Percentiles rank a stretch among this genome's conserved stretches.
These are phyloP conservation scores for Ustilago curta DNA, from an alignment of 1,284 basidiomycete species.

Conservation along the genomic window DNA sequence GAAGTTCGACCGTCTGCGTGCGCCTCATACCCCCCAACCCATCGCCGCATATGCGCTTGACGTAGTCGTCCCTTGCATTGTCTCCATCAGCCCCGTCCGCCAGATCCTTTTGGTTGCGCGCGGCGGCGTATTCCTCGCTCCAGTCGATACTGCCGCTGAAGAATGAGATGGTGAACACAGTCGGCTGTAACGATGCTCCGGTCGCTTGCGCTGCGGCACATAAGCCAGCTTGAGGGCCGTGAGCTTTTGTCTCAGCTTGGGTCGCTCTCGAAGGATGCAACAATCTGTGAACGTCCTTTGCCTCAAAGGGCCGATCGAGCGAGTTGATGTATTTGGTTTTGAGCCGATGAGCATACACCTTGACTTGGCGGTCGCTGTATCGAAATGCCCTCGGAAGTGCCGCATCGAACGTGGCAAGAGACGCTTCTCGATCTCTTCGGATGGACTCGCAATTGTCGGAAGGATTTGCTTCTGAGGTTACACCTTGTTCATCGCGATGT, in stretches of 20 bases:
- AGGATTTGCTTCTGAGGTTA: conserved; percentile 6
- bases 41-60: conserved; percentile 42
- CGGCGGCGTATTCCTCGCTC: conserved; percentile 11
- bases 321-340: conserved; percentile 42
- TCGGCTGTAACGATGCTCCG: not conserved
- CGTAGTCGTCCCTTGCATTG: conserved; percentile 35
- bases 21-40: conserved; percentile 43
- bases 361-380: conserved; percentile 29
- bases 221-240: not conserved
- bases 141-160: conserved; percentile 31
- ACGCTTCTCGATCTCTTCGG: conserved; percentile 27
- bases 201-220: not conserved
- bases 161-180: conserved; percentile 33
- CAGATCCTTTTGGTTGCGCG: not conserved
- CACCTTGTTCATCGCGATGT: conserved; percentile 3
- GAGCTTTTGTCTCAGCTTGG: not conserved
- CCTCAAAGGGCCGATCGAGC: conserved; percentile 41
- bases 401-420: conserved; percentile 22
- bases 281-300: conserved; percentile 15
- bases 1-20: conserved; percentile 41
- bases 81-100: conserved; percentile 11
- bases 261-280: not conserved
- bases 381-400: conserved; percentile 36
- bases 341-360: conserved; percentile 38
- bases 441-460: conserved; percentile 21